phyloP scores from a whole-genome alignment of 768 basidiomycete genomes.

The Coprinopsis sp. region DNA sequence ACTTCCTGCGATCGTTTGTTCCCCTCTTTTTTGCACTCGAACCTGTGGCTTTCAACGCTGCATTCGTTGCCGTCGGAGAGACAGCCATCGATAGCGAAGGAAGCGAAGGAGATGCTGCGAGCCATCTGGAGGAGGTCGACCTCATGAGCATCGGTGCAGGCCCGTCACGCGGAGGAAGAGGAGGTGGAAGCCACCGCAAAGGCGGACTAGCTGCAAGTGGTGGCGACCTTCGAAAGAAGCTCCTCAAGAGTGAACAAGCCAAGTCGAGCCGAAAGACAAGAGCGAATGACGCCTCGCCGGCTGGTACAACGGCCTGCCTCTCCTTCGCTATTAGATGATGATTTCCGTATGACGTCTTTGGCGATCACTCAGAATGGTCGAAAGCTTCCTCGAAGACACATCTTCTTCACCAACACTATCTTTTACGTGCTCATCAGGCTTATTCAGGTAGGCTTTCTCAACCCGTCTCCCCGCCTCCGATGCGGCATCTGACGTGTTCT shows the following conservation, averaged over 20 bases:
- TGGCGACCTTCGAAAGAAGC: conserved; percentile 72
- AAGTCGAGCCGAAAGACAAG: conserved; percentile 62
- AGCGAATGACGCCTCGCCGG: conserved; percentile 47
- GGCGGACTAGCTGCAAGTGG: conserved; percentile 22
- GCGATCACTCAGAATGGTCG: conserved; percentile 23
- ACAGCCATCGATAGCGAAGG: conserved; percentile 51
- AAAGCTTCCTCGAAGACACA: conserved; percentile 33
- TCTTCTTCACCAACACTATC: conserved; percentile 86
- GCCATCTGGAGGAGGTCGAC: conserved; percentile 32
- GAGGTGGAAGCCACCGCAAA: conserved; percentile 1
- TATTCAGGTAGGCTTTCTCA: conserved; percentile 61
- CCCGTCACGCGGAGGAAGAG: conserved; percentile 6
- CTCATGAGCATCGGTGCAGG: conserved; percentile 26
- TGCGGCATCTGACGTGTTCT: background rate
- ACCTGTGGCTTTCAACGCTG: conserved; percentile 61
- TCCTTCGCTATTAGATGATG: conserved; percentile 47
- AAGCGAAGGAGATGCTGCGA: conserved; percentile 46
- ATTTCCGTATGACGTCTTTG: conserved; percentile 27
- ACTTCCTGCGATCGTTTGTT: conserved; percentile 70
- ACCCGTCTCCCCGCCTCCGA: conserved; percentile 5
- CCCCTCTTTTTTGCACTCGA: conserved; percentile 78
- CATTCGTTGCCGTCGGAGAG: conserved; percentile 58
- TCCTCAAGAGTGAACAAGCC: conserved; percentile 79
- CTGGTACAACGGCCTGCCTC: conserved; percentile 60
- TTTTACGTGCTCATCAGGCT: conserved; percentile 85